Percentiles rank a stretch among this genome's conserved stretches.
Evolutionary conservation across 805 yeast genomes (phyloP).

Genomic region (Nakazawaea laoshanensis): DNA sequence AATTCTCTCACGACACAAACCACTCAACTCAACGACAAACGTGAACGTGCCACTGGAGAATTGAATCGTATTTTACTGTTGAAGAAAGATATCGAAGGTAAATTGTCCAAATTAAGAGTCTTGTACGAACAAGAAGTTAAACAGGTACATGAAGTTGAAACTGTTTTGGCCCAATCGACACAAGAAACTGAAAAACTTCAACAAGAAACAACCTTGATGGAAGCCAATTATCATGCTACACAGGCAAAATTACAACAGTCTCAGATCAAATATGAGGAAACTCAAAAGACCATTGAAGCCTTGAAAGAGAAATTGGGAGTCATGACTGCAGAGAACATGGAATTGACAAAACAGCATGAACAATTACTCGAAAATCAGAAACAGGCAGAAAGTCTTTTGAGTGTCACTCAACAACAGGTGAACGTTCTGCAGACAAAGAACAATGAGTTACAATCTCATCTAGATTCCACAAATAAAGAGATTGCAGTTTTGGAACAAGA

Average conservation of each 20-base stretch:
- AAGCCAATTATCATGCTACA: conserved; percentile 68
- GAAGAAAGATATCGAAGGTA: conserved; percentile 67
- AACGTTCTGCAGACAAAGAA: conserved; percentile 48
- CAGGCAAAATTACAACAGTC: conserved; percentile 56
- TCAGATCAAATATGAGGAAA: conserved; percentile 50
- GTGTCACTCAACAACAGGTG: conserved; percentile 64
- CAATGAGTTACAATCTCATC: conserved; percentile 23
- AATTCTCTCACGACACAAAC: conserved; percentile 73
- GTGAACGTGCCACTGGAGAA: conserved; percentile 70
- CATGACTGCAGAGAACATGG: conserved; percentile 58
- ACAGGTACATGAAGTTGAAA: conserved; percentile 67
- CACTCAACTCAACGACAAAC: conserved; percentile 57
- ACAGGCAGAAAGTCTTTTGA: conserved; percentile 53
- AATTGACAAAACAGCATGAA: conserved; percentile 48
- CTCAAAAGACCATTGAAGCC: conserved; percentile 58
- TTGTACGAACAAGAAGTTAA: conserved; percentile 74
- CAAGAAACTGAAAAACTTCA: conserved; percentile 62
- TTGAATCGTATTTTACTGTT: conserved; percentile 55
- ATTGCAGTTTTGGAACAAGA: conserved; percentile 26
- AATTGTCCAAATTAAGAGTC: conserved; percentile 54
- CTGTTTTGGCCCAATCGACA: conserved; percentile 46
- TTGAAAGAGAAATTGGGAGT: conserved; percentile 62
- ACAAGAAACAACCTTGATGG: conserved; percentile 66
- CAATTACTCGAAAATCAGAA: conserved; percentile 43
- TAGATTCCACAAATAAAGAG: conserved; percentile 19